phyloP scores from a whole-genome alignment of 495 filamentous ascomycete species.

The Hyaloscypha hepaticicola region DNA sequence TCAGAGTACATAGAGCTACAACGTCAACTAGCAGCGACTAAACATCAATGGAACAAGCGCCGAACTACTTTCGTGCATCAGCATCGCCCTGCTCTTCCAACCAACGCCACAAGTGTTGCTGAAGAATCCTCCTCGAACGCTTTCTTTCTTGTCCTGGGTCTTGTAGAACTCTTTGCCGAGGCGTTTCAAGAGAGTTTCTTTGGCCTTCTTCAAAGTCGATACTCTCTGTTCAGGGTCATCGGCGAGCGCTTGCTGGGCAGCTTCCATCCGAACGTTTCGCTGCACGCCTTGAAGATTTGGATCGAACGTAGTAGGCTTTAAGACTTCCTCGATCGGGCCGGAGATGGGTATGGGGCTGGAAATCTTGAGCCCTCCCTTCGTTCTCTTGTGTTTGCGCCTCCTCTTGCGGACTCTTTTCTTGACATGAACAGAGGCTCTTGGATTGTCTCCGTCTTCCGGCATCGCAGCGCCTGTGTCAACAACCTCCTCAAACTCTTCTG shows the following conservation, averaged over 20 bases:
- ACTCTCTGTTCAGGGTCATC: constrained; percentile 32
- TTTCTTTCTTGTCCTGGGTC: constrained; percentile 19
- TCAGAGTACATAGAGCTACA: neutral
- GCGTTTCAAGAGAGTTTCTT: constrained; percentile 32
- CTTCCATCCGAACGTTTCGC: constrained; percentile 25
- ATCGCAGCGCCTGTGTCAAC: constrained; percentile 12
- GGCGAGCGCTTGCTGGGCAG: constrained; percentile 29
- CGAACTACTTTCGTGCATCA: constrained; percentile 39
- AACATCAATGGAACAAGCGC: constrained; percentile 51
- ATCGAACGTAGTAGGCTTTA: constrained; percentile 36
- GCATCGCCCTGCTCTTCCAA: constrained; percentile 43
- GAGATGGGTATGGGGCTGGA: constrained; percentile 48
- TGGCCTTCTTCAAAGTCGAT: constrained; percentile 29
- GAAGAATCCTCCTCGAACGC: constrained; percentile 32
- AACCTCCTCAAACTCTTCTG: constrained; percentile 24
- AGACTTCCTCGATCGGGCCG: constrained; percentile 44
- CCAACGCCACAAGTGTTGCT: constrained; percentile 34
- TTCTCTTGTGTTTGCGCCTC: constrained; percentile 38
- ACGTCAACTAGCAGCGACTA: constrained; percentile 37
- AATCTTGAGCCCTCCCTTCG: constrained; percentile 34
- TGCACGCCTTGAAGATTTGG: constrained; percentile 33
- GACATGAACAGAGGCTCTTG: constrained; percentile 42
- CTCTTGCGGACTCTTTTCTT: constrained; percentile 45
- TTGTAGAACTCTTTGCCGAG: constrained; percentile 31
- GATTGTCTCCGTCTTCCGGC: constrained; percentile 35